Evolutionary conservation across 192 early-diverging fungal species (phyloP).

Genomic region (Cladochytrium replicatum): DNA sequence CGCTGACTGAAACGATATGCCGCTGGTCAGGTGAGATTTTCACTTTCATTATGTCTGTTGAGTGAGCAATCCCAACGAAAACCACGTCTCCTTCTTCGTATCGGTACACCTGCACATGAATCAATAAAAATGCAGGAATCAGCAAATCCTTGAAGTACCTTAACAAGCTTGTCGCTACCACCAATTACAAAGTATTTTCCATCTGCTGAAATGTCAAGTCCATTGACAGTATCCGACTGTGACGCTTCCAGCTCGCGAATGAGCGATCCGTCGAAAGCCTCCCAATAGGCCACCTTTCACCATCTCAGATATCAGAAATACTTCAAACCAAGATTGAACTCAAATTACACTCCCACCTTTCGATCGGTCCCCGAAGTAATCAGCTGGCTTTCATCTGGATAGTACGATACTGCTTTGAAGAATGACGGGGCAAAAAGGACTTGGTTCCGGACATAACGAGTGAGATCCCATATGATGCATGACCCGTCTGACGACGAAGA

Average conservation of each 20-base stretch:
- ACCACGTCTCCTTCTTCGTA: slow-evolving; percentile 49
- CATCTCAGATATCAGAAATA: background rate
- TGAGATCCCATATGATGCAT: slow-evolving; percentile 51
- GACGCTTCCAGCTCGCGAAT: slow-evolving; percentile 51
- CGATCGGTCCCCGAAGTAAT: slow-evolving; percentile 48
- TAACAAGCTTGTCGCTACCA: slow-evolving; percentile 49
- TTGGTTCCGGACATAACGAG: slow-evolving; percentile 51
- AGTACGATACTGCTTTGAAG: slow-evolving; percentile 48
- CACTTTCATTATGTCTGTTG: slow-evolving; percentile 51
- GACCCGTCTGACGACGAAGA: slow-evolving; percentile 42
- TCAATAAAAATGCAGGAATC: slow-evolving; percentile 15
- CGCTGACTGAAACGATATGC: slow-evolving; percentile 36
- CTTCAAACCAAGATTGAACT: background rate
- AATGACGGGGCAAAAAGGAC: slow-evolving; percentile 50
- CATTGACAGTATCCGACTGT: slow-evolving; percentile 50
- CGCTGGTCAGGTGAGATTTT: slow-evolving; percentile 41
- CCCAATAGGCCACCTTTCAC: slow-evolving; percentile 47
- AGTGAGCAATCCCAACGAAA: slow-evolving; percentile 46
- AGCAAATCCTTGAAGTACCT: slow-evolving; percentile 16
- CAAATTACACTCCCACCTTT: slow-evolving; percentile 23
- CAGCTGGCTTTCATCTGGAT: slow-evolving; percentile 47
- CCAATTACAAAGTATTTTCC: slow-evolving; percentile 47
- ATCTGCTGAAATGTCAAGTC: slow-evolving; percentile 41
- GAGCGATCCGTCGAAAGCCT: slow-evolving; percentile 47
- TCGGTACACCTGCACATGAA: slow-evolving; percentile 30